Percentiles rank a stretch among this genome's conserved stretches.
Evolutionary conservation across 2,329 filamentous ascomycete genomes (phyloP).

Genomic region (Fusarium coicis): DNA sequence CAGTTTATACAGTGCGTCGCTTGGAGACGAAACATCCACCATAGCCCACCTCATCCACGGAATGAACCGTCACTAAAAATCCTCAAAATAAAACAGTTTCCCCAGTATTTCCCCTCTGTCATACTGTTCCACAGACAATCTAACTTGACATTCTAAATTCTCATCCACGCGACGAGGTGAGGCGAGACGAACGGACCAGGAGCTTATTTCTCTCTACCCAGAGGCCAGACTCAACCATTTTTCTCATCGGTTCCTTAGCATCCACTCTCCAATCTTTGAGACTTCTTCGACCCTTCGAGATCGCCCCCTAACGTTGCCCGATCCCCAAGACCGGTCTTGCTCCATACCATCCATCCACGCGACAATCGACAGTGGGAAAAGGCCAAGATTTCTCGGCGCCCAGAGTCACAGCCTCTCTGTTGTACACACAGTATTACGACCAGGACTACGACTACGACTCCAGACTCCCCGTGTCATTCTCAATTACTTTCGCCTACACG

Average conservation of each 20-base stretch:
- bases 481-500: background rate
- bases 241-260: too few relatives aligned
- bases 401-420: slow-evolving; percentile 28
- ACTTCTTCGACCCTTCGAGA: slow-evolving; percentile 32
- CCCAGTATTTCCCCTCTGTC: slow-evolving; percentile 13
- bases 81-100: slow-evolving; percentile 15
- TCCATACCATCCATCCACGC: slow-evolving; percentile 19
- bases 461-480: background rate
- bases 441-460: background rate
- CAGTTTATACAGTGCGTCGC: slow-evolving; percentile 26
- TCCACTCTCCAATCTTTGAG: background rate
- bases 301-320: slow-evolving; percentile 18
- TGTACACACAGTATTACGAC: background rate
- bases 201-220: slow-evolving; percentile 8
- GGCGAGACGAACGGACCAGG: slow-evolving; percentile 10
- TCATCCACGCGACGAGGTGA: slow-evolving; percentile 1
- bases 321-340: slow-evolving; percentile 2
- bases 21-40: background rate
- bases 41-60: background rate
- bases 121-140: slow-evolving; percentile 5
- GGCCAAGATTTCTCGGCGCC: slow-evolving; percentile 31
- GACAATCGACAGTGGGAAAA: slow-evolving; percentile 21
- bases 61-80: background rate
- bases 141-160: background rate
- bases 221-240: background rate